A percentile compares a stretch with the other conserved stretches of the same genome.
Conservation (phyloP, 257 asterid species). For the Salvia hispanica region DNA sequence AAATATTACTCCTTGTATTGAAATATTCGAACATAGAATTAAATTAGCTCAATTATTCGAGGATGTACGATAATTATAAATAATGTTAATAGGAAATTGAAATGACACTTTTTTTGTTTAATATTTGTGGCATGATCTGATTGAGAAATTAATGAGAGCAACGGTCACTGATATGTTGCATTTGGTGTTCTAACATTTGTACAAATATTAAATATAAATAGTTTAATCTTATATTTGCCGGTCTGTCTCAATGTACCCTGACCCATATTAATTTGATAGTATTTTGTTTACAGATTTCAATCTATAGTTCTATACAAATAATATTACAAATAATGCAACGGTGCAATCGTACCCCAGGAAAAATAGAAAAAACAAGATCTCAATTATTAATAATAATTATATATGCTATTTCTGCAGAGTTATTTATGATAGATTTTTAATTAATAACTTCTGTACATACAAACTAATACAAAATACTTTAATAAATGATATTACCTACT, state of each 20-base stretch:
- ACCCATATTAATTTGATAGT: background rate
- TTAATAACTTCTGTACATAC: too few relatives aligned
- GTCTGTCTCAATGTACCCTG: slow-evolving; percentile 15
- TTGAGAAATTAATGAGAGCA: slow-evolving; percentile 29
- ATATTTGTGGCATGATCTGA: slow-evolving; percentile 8
- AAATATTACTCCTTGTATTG: background rate
- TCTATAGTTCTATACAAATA: background rate
- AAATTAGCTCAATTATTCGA: background rate
- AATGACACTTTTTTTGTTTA: background rate
- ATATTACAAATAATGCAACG: background rate
- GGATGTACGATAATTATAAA: background rate
- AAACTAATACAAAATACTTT: too few relatives aligned
- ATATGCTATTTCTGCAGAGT: too few relatives aligned
- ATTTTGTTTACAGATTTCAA: background rate
- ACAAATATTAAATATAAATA: slow-evolving; percentile 21
- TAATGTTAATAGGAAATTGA: background rate
- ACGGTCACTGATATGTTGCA: slow-evolving; percentile 34
- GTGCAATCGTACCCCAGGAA: background rate
- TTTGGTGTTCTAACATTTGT: slow-evolving; percentile 8
- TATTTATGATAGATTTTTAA: too few relatives aligned
- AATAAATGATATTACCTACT: too few relatives aligned
- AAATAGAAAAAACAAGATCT: background rate
- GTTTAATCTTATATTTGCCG: slow-evolving; percentile 23
- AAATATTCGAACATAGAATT: background rate
- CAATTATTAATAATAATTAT: too few relatives aligned